Conservation (phyloP, 768 basidiomycete species). For the Lactarius quietus region DNA sequence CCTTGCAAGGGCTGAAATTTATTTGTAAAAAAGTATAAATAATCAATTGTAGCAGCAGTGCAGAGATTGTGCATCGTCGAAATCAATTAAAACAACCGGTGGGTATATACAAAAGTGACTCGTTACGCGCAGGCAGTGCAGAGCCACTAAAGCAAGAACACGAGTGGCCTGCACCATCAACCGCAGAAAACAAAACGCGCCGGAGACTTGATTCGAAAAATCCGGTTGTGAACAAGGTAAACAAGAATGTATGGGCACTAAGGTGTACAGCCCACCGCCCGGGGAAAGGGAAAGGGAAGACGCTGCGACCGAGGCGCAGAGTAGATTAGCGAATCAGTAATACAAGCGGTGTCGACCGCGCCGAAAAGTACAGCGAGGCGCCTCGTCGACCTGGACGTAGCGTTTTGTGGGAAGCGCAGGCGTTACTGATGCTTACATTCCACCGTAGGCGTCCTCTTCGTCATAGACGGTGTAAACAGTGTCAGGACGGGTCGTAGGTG, state of each 20-base stretch:
- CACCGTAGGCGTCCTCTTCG: slow-evolving; percentile 66
- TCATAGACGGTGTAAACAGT: slow-evolving; percentile 54
- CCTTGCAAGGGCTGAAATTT: neutral
- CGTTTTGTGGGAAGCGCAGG: neutral
- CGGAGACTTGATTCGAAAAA: neutral
- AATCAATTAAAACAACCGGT: neutral
- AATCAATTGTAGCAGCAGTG: slow-evolving; percentile 5
- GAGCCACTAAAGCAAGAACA: slow-evolving; percentile 5
- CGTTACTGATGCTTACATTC: slow-evolving; percentile 42
- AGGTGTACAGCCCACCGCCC: slow-evolving; percentile 1
- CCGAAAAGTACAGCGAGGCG: slow-evolving; percentile 4
- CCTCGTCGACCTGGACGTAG: slow-evolving; percentile 14
- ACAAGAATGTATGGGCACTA: neutral
- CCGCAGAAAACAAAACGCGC: slow-evolving; percentile 6
- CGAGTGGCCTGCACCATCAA: slow-evolving; percentile 3
- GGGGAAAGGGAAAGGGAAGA: neutral
- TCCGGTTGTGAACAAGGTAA: neutral
- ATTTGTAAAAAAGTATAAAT: slow-evolving; percentile 2
- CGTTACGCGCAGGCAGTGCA: slow-evolving; percentile 1
- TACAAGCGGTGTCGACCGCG: slow-evolving; percentile 5
- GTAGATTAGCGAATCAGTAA: neutral
- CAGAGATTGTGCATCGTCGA: neutral
- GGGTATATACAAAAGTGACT: slow-evolving; percentile 17
- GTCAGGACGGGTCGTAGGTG: slow-evolving; percentile 39
- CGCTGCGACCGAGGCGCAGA: slow-evolving; percentile 14